Evolutionary conservation across 2,329 filamentous ascomycete species (phyloP).

Genomic region (Chaetomiaceae sp.): DNA sequence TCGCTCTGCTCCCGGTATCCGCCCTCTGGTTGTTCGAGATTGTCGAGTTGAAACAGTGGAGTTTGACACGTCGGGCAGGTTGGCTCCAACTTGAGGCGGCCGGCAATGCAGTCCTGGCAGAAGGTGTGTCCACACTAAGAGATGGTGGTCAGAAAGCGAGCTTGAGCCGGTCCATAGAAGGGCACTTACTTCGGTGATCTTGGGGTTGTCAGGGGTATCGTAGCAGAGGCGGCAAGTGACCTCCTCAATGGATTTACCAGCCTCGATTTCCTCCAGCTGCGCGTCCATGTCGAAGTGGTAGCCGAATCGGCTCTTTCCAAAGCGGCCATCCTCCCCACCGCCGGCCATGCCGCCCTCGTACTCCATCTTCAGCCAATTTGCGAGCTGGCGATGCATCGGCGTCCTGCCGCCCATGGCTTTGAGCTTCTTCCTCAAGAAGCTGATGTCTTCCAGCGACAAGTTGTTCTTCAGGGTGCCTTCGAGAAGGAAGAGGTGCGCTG

Average conservation of each 20-base stretch:
- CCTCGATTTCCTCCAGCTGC: neutral
- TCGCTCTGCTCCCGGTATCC: neutral
- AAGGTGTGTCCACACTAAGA: conserved; percentile 9
- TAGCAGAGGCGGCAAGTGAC: conserved; percentile 5
- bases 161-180: too few relatives aligned
- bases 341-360: neutral
- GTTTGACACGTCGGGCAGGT: neutral
- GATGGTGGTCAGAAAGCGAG: neutral
- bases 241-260: neutral
- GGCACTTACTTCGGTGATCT: conserved; percentile 8
- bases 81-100: neutral
- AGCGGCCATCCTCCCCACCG: neutral
- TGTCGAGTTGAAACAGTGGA: neutral
- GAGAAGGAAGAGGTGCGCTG: conserved; percentile 14
- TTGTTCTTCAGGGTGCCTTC: conserved; percentile 10
- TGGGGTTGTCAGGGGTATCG: neutral
- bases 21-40: neutral
- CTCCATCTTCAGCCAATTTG: conserved; percentile 12
- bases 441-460: conserved; percentile 15
- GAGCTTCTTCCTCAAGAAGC: conserved; percentile 5
- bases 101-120: conserved; percentile 5
- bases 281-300: conserved; percentile 3
- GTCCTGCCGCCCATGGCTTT: neutral
- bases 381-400: conserved; percentile 11
- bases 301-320: conserved; percentile 3